Percentiles rank a stretch among this genome's conserved stretches.
Conservation (phyloP, 345 rosid species). For the Eucalyptus regnans region DNA sequence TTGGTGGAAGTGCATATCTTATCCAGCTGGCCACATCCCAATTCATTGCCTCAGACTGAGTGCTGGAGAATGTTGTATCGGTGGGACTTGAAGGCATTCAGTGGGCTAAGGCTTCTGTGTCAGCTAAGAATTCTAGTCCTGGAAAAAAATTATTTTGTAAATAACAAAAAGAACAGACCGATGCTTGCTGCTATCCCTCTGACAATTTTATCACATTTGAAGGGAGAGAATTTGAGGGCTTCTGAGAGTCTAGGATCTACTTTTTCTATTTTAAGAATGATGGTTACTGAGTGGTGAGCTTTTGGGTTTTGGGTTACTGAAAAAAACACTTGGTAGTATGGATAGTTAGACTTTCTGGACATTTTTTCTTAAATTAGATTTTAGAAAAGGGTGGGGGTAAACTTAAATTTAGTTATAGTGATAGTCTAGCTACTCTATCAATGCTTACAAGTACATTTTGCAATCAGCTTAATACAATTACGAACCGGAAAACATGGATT, state of each 20-base stretch:
- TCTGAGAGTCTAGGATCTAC: not conserved
- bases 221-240: not conserved
- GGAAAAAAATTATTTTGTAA: not conserved
- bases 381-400: not conserved
- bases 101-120: not conserved
- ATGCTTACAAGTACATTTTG: not conserved
- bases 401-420: not conserved
- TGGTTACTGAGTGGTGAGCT: not conserved
- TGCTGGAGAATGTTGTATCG: not conserved
- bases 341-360: not conserved
- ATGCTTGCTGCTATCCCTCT: not conserved
- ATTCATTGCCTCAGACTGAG: not conserved
- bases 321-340: not conserved
- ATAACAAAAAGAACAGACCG: not conserved
- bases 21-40: not conserved
- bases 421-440: not conserved
- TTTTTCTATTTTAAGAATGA: not conserved
- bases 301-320: not conserved
- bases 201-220: not conserved
- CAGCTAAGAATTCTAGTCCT: not conserved
- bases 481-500: not conserved
- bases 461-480: not conserved
- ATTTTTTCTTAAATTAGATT: not conserved
- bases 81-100: not conserved
- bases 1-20: not conserved